These are phyloP conservation scores for Camelina neglecta DNA, from an alignment of 345 rosid genomes.

Conservation along the genomic window DNA sequence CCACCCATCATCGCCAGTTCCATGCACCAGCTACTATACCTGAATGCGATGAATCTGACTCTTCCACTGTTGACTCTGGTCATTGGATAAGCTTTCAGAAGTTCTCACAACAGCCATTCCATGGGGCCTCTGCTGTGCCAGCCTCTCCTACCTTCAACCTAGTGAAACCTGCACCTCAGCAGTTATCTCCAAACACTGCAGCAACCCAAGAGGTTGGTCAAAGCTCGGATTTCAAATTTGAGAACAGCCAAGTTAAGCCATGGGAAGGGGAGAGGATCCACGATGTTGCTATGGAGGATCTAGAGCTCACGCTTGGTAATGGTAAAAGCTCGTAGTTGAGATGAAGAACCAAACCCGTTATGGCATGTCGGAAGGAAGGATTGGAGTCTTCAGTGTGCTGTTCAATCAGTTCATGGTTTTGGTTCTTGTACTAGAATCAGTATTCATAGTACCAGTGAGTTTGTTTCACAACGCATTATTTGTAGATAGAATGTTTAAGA, in stretches of 20 bases:
- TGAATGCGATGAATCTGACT: conserved; percentile 93
- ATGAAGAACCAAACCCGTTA: conserved; percentile 21
- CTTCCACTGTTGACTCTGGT: conserved; percentile 91
- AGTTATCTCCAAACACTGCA: conserved; percentile 45
- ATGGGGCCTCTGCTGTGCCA: conserved; percentile 54
- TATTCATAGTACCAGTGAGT: conserved; percentile 38
- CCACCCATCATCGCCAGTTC: conserved; percentile 80
- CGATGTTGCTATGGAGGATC: conserved; percentile 92
- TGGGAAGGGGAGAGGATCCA: conserved; percentile 99
- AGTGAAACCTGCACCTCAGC: conserved; percentile 65
- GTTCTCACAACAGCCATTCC: conserved; percentile 56
- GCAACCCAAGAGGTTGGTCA: conserved; percentile 62
- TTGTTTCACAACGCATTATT: conserved; percentile 43
- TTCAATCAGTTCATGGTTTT: conserved; percentile 36
- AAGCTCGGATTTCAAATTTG: conserved; percentile 74
- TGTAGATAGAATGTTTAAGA: conserved; percentile 44
- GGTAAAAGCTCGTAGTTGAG: conserved; percentile 55
- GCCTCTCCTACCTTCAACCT: conserved; percentile 92
- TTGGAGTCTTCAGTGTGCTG: conserved; percentile 32
- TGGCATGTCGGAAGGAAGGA: conserved; percentile 27
- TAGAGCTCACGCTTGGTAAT: conserved; percentile 94
- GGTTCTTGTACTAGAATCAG: conserved; percentile 36
- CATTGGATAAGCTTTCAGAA: conserved; percentile 92
- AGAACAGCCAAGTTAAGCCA: conserved; percentile 80
- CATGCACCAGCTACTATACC: conserved; percentile 90